These are phyloP conservation scores for Malus domestica DNA, from an alignment of 306 rosid species.

Conservation along the genomic window DNA sequence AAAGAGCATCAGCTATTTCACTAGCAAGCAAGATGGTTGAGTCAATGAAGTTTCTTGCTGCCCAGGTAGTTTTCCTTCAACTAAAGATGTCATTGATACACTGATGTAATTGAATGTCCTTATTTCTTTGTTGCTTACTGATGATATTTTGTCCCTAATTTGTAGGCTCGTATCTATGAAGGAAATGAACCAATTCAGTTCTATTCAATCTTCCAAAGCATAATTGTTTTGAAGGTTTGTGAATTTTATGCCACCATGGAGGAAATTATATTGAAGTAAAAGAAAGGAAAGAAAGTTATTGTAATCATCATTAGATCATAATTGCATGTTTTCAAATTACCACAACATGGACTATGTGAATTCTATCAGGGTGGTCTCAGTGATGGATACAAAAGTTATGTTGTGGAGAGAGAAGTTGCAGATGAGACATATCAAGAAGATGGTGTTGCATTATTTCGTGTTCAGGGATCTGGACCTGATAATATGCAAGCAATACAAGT, in stretches of 20 bases:
- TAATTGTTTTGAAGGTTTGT: conserved; percentile 76
- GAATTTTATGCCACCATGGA: background rate
- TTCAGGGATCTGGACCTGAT: conserved; percentile 94
- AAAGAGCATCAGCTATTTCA: conserved; percentile 63
- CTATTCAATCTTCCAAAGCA: conserved; percentile 77
- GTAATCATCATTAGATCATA: background rate
- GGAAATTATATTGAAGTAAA: background rate
- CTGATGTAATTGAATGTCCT: conserved; percentile 6
- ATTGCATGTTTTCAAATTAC: conserved; percentile 14
- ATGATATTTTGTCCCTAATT: conserved; percentile 21
- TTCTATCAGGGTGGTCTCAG: conserved; percentile 84
- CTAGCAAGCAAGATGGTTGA: conserved; percentile 81
- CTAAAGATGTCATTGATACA: conserved; percentile 11
- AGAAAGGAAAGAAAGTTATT: background rate
- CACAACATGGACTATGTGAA: conserved; percentile 16
- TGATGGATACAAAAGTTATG: conserved; percentile 67
- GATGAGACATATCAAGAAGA: conserved; percentile 81
- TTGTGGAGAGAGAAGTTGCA: conserved; percentile 57
- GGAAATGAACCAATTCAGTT: conserved; percentile 83
- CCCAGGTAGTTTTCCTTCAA: conserved; percentile 51
- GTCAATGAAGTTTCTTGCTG: conserved; percentile 71
- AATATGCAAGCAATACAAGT: conserved; percentile 99
- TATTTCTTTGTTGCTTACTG: conserved; percentile 24
- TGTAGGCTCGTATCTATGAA: conserved; percentile 81
- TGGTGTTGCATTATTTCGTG: conserved; percentile 79